phyloP scores from a whole-genome alignment of 768 basidiomycete genomes.

The Podaxis mareebaensis region DNA sequence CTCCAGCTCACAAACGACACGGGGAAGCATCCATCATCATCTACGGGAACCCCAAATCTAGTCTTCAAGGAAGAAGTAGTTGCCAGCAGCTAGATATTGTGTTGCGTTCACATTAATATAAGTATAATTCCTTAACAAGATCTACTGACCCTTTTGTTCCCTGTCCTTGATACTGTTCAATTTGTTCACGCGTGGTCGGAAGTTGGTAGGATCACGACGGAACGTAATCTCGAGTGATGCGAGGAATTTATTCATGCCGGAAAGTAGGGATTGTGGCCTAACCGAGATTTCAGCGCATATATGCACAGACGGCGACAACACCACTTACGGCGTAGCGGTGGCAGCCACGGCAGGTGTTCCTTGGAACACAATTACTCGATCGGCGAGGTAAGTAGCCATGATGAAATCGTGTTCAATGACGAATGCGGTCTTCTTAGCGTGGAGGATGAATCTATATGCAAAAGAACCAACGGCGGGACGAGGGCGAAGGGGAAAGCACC shows the following conservation, averaged over 20 bases:
- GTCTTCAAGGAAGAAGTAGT: conserved; percentile 93
- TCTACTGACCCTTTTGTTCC: conserved; percentile 74
- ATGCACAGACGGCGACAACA: not conserved
- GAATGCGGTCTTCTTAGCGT: conserved; percentile 97
- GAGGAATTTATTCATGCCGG: conserved; percentile 98
- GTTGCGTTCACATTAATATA: not conserved
- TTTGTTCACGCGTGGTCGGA: conserved; percentile 88
- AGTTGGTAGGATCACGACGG: conserved; percentile 96
- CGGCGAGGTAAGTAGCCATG: conserved; percentile 99
- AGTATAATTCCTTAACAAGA: conserved; percentile 5
- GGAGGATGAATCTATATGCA: conserved; percentile 79
- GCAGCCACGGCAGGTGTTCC: conserved; percentile 85
- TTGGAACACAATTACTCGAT: conserved; percentile 93
- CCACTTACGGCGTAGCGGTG: conserved; percentile 83
- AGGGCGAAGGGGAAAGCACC: not conserved
- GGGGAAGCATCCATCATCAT: not conserved
- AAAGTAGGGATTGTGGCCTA: conserved; percentile 90
- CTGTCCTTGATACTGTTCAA: conserved; percentile 81
- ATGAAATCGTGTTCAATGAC: conserved; percentile 99
- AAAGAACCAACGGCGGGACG: not conserved
- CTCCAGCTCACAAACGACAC: not conserved
- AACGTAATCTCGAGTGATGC: conserved; percentile 96
- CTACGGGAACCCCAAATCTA: conserved; percentile 27
- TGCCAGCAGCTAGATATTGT: conserved; percentile 58
- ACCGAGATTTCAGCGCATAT: not conserved